These are phyloP conservation scores for Tephrocybe sp. DNA, from an alignment of 768 basidiomycete genomes.

Conservation along the genomic window DNA sequence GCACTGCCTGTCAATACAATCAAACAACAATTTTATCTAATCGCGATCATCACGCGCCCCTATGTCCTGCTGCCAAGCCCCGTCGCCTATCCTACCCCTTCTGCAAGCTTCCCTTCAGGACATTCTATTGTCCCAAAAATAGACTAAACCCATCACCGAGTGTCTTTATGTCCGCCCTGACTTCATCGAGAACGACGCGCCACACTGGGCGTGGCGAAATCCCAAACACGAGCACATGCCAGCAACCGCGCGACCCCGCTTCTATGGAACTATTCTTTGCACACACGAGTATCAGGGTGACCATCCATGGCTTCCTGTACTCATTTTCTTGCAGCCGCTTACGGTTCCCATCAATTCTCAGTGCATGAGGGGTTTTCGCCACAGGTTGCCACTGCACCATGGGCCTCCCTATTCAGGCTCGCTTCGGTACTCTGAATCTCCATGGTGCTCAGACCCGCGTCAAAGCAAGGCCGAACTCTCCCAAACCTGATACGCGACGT, in stretches of 20 bases:
- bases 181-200: not conserved
- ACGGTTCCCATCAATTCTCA: slow-evolving; percentile 10
- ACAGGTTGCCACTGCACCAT: slow-evolving; percentile 17
- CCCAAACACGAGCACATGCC: not conserved
- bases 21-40: slow-evolving; percentile 17
- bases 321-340: not conserved
- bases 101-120: not conserved
- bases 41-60: not conserved
- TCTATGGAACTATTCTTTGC: not conserved
- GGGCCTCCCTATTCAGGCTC: not conserved
- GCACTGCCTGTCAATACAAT: slow-evolving; percentile 17
- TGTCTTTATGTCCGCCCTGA: too few species aligned
- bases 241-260: not conserved
- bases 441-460: not conserved
- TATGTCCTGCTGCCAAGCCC: not conserved
- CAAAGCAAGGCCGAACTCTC: not conserved
- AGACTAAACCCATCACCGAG: too few species aligned
- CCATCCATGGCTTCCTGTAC: not conserved
- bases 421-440: not conserved
- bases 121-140: too few species aligned
- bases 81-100: not conserved
- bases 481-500: not conserved
- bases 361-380: slow-evolving; percentile 20
- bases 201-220: not conserved
- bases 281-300: not conserved